Percentiles rank a stretch among this genome's conserved stretches.
These are phyloP conservation scores for Epichloe hybrida DNA, from an alignment of 2,329 filamentous ascomycete genomes.

Conservation along the genomic window DNA sequence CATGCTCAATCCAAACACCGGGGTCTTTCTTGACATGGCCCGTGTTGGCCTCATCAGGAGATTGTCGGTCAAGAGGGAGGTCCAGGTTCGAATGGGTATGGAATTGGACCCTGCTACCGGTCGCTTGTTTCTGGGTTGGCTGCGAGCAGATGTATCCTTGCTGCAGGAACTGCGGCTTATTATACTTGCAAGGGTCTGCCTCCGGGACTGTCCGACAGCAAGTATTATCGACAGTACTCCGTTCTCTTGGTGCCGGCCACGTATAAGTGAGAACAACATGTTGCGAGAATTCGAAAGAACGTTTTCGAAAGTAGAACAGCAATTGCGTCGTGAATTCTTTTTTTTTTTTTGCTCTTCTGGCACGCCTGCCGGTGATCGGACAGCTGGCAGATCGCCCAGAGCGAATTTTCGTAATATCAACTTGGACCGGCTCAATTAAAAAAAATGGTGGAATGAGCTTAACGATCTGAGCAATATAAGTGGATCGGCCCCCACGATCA, in stretches of 20 bases:
- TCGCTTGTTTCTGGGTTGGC: conserved; percentile 4
- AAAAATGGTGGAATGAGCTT: neutral
- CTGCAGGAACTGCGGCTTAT: neutral
- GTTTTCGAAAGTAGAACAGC: too few relatives aligned
- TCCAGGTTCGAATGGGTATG: neutral
- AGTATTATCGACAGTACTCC: neutral
- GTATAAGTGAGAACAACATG: too few relatives aligned
- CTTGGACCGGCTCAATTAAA: neutral
- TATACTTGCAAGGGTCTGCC: neutral
- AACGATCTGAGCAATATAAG: neutral
- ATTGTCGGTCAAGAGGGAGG: neutral
- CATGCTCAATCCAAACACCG: neutral
- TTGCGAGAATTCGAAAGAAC: neutral
- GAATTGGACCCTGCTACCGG: neutral
- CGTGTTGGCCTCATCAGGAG: neutral
- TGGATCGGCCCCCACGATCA: neutral
- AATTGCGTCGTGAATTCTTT: too few relatives aligned
- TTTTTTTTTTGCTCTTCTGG: neutral
- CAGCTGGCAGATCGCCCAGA: neutral
- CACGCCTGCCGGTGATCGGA: neutral
- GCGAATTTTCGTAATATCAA: neutral
- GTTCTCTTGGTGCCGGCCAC: neutral
- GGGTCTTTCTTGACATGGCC: neutral
- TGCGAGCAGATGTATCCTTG: neutral
- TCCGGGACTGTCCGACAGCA: conserved; percentile 4